Percentiles rank a stretch among this genome's conserved stretches.
Conservation (phyloP, 2,329 filamentous ascomycete genomes). For the Aspergillus arachidicola region DNA sequence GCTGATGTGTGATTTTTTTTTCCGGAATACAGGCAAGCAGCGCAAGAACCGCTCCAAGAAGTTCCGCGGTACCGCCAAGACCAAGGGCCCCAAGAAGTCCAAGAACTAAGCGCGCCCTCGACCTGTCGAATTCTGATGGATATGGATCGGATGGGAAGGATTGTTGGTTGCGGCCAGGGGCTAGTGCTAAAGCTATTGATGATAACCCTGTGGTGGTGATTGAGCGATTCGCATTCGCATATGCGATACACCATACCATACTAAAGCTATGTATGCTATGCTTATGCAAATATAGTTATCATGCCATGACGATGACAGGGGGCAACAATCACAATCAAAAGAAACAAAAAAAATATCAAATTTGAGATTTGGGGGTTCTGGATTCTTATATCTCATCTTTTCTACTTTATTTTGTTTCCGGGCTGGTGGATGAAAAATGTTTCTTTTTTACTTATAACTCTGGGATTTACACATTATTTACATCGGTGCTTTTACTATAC, state of each 20-base stretch:
- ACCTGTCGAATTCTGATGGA: conserved; percentile 26
- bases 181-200: conserved; percentile 30
- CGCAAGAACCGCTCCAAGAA: conserved; percentile 99
- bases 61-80: conserved; percentile 95
- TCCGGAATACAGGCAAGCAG: conserved; percentile 81
- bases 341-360: conserved; percentile 10
- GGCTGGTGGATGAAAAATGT: conserved; percentile 6
- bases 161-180: conserved; percentile 19
- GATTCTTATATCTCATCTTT: conserved; percentile 9
- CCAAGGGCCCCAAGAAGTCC: conserved; percentile 96
- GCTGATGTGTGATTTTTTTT: background rate
- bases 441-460: conserved; percentile 2
- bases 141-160: conserved; percentile 13
- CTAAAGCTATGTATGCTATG: conserved; percentile 6
- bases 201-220: conserved; percentile 17
- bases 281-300: conserved; percentile 13
- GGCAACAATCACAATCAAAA: conserved; percentile 8
- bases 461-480: conserved; percentile 1
- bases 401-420: conserved; percentile 3
- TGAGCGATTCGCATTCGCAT: conserved; percentile 2
- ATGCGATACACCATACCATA: conserved; percentile 5
- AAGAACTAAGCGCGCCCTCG: conserved; percentile 65
- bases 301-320: conserved; percentile 17
- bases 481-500: background rate
- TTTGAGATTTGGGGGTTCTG: conserved; percentile 8